These are phyloP conservation scores for Cladobotryum protrusum DNA, from an alignment of 2,329 filamentous ascomycete species.

Conservation along the genomic window DNA sequence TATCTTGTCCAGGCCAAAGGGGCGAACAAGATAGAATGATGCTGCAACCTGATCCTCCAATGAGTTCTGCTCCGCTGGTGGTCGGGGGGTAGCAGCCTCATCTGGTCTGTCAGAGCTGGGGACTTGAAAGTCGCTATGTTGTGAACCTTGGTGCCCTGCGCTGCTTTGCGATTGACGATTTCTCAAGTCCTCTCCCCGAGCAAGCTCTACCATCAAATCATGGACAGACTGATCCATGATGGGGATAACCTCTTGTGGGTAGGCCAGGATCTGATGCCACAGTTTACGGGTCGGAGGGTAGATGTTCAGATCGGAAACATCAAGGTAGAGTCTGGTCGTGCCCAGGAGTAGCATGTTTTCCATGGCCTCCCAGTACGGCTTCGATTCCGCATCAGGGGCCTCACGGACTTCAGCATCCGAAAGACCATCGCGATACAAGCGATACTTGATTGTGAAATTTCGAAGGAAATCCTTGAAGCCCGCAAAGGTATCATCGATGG, in stretches of 20 bases:
- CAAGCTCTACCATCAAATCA: slow-evolving; percentile 86
- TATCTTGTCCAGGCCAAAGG: slow-evolving; percentile 78
- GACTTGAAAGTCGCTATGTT: slow-evolving; percentile 57
- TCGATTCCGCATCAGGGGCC: slow-evolving; percentile 66
- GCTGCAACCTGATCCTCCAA: slow-evolving; percentile 77
- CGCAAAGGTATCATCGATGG: slow-evolving; percentile 80
- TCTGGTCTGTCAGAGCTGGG: slow-evolving; percentile 72
- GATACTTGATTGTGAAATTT: slow-evolving; percentile 90
- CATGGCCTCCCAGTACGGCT: slow-evolving; percentile 78
- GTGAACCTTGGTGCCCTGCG: slow-evolving; percentile 39
- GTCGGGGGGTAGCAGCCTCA: slow-evolving; percentile 30
- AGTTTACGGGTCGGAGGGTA: slow-evolving; percentile 91
- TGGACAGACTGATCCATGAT: slow-evolving; percentile 94
- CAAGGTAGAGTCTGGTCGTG: slow-evolving; percentile 76
- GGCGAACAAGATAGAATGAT: slow-evolving; percentile 76
- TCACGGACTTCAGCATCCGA: slow-evolving; percentile 66
- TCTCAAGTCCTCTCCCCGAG: slow-evolving; percentile 69
- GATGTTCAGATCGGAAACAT: slow-evolving; percentile 81
- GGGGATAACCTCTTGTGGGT: slow-evolving; percentile 92
- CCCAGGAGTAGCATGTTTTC: slow-evolving; percentile 88
- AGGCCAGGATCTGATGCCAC: slow-evolving; percentile 91
- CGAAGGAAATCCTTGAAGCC: slow-evolving; percentile 87
- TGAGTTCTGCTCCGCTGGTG: slow-evolving; percentile 45
- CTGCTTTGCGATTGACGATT: slow-evolving; percentile 57
- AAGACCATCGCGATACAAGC: slow-evolving; percentile 83